Conservation (phyloP, 2,329 filamentous ascomycete genomes). For the Dothistroma pini region DNA sequence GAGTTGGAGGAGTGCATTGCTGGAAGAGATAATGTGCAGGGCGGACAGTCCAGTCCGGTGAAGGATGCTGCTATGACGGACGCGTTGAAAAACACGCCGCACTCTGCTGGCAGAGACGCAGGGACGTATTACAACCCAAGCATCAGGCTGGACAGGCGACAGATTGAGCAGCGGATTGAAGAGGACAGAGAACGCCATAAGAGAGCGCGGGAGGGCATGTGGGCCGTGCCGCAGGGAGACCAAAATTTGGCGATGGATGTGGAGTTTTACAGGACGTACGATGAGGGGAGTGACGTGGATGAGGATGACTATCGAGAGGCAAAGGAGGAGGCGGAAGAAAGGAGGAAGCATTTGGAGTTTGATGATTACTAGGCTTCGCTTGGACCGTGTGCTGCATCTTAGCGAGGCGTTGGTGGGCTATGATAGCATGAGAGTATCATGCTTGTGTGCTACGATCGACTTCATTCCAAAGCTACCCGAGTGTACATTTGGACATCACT, state of each 20-base stretch:
- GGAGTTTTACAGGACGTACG: slow-evolving; percentile 80
- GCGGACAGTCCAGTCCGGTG: slow-evolving; percentile 15
- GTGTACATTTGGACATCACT: background rate
- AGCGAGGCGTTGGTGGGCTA: slow-evolving; percentile 10
- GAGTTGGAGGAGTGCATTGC: slow-evolving; percentile 83
- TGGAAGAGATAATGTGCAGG: slow-evolving; percentile 58
- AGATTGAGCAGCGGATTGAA: slow-evolving; percentile 94
- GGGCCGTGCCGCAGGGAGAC: slow-evolving; percentile 60
- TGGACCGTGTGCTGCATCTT: slow-evolving; percentile 3
- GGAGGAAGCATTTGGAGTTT: slow-evolving; percentile 46
- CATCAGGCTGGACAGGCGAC: slow-evolving; percentile 69
- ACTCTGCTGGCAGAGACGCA: slow-evolving; percentile 21
- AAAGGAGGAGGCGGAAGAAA: slow-evolving; percentile 66
- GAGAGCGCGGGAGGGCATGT: slow-evolving; percentile 83
- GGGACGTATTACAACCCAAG: slow-evolving; percentile 14
- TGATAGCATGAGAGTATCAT: background rate
- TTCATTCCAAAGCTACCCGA: too few species aligned
- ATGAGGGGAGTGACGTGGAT: slow-evolving; percentile 79
- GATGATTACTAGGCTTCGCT: slow-evolving; percentile 24
- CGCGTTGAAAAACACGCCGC: slow-evolving; percentile 22
- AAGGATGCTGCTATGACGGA: slow-evolving; percentile 4
- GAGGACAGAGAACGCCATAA: slow-evolving; percentile 96
- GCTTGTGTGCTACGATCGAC: background rate
- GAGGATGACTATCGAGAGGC: slow-evolving; percentile 80
- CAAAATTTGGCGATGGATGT: slow-evolving; percentile 56